Base-by-base conservation (phyloP, 116 monocot species). In the Posidonia oceanica region DNA sequence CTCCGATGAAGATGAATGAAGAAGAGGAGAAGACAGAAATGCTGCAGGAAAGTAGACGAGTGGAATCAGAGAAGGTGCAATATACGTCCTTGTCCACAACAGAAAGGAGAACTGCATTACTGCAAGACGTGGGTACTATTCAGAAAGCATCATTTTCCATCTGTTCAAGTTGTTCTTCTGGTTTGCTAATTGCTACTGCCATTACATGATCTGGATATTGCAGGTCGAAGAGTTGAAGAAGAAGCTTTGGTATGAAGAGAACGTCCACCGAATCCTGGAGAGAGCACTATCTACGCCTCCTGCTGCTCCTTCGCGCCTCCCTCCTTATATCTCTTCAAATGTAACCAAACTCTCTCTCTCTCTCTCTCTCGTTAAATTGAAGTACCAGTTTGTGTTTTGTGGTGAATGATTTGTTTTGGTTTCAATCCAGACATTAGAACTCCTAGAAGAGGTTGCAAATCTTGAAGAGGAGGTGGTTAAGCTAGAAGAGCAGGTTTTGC, bases 401-500 rank as follows among this genome's bases (percentile, higher is more conserved):
- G 18, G 16, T 18, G 16, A 67, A 20, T n/a, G 18, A 14, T 66
- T 20, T 20, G 52, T 67, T 67, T 67, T 15, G 29, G 51, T 67
- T 69, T 36, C 52, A 55, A 65, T 58, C 5, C 58, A 96, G 96
- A 96, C 81, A 59, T 39, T 83, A 39, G 87, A 87, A 80, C 89
- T 96, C 57, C 75, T 96, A 12, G 92, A 89, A 59, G 96, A 96
- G 71, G 96, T 91, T 7, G 96, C 92, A 7, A 81, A 86, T 8
- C 71, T 96, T 74, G 96, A 96, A 66, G 92, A 96, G 73, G 96
- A 96, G 68, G 96, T 94, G 39, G 75, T 86, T 20, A 51, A 84
- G 67, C 82, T 93, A 5, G 93, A 93, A 80, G 86, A 93, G 36
- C 91, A 91, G 72, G 83, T 96, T 36, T 83, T 91, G 63, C 85